phyloP scores from a whole-genome alignment of 495 filamentous ascomycete species.

The Astrothelium subdiscretum region DNA sequence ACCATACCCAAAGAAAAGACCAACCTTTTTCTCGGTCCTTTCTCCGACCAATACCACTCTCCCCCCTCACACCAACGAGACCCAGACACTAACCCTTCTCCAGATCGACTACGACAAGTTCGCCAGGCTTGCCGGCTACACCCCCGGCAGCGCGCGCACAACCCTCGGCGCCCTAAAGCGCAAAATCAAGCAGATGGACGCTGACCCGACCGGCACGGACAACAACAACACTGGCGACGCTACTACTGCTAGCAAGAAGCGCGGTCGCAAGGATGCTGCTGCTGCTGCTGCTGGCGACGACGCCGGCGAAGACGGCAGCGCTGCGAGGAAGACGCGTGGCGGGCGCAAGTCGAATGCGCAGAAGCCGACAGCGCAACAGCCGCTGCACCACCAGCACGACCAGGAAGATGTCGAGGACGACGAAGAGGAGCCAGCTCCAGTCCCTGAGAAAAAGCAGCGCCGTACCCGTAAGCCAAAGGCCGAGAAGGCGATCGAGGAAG shows the following conservation, averaged over 20 bases:
- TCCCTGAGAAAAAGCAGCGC: not conserved
- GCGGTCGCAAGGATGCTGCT: not conserved
- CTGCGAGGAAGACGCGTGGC: not conserved
- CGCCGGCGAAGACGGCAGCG: not conserved
- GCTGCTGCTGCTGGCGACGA: not conserved
- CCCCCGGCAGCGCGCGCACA: not conserved
- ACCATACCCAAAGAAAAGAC: not conserved
- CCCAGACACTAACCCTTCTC: not conserved
- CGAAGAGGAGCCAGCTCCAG: not conserved
- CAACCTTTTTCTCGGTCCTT: not conserved
- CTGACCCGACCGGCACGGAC: not conserved
- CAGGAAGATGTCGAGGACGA: no score
- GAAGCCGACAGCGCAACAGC: no score
- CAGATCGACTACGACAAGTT: not conserved
- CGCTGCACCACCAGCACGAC: no score
- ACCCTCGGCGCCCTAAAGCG: not conserved
- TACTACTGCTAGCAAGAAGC: not conserved
- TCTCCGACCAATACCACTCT: not conserved
- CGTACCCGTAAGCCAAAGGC: not conserved
- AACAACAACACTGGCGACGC: not conserved
- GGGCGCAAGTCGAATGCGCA: not conserved
- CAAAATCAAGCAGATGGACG: not conserved
- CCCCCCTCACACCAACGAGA: not conserved
- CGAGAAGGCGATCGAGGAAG: not conserved
- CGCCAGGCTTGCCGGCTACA: not conserved